phyloP scores from a whole-genome alignment of 371 early-diverging fungal genomes.

The Saksenaea oblongispora region DNA sequence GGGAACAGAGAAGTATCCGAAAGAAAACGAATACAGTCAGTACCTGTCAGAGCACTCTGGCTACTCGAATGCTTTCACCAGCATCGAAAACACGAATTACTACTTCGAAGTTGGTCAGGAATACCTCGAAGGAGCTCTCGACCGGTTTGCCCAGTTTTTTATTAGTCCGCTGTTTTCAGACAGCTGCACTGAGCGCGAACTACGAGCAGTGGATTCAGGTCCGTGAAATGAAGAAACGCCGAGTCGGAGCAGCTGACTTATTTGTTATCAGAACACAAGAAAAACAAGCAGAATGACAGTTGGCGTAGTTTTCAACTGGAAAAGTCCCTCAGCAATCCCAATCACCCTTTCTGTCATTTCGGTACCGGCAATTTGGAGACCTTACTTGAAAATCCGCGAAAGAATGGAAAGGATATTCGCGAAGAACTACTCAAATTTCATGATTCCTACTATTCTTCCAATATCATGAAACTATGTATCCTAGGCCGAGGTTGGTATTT shows the following conservation, averaged over 20 bases:
- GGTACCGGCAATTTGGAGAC: conserved; percentile 87
- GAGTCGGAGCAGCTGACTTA: not conserved
- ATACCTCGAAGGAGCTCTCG: conserved; percentile 88
- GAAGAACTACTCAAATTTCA: conserved; percentile 87
- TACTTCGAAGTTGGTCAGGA: conserved; percentile 92
- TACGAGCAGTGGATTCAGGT: conserved; percentile 91
- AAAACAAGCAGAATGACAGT: conserved; percentile 84
- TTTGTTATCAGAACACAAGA: conserved; percentile 75
- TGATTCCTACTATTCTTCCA: conserved; percentile 86
- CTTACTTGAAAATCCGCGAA: conserved; percentile 72
- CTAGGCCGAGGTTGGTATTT: conserved; percentile 71
- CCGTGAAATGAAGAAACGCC: not conserved
- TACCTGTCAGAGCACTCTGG: conserved; percentile 92
- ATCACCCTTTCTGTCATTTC: conserved; percentile 88
- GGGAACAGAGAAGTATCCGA: conserved; percentile 88
- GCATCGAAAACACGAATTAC: conserved; percentile 88
- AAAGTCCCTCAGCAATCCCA: conserved; percentile 72
- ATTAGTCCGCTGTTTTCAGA: conserved; percentile 86
- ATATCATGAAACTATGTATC: conserved; percentile 93
- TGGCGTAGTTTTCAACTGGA: conserved; percentile 90
- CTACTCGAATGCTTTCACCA: conserved; percentile 95
- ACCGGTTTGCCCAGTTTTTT: conserved; percentile 95
- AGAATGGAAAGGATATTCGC: conserved; percentile 80
- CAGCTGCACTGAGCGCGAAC: conserved; percentile 88
- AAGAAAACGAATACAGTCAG: conserved; percentile 90